Evolutionary conservation across 1,284 basidiomycete genomes (phyloP), one percentile per base, ranked within the genome.

Genomic region (Tilletiaria anomala): DNA sequence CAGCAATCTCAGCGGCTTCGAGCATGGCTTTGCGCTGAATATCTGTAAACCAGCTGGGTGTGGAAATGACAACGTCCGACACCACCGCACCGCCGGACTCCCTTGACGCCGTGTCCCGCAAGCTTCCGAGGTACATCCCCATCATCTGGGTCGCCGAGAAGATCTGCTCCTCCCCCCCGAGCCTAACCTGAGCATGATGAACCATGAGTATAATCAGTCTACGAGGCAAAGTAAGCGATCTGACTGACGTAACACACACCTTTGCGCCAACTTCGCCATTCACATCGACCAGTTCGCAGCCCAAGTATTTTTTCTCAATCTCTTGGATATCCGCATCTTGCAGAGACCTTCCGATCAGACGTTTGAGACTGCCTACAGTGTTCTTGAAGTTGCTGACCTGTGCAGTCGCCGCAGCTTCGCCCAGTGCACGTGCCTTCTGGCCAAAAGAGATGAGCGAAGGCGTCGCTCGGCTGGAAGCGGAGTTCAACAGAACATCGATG

Each of bases 371-470:
- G 35, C 62, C 62, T 24, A 65, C 51, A 32, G 62, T 65, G 54
- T 65, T 65, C 41, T 65, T 65, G 43, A 64, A 65, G 55, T 65
- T 65, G 45, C 58, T 60, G 14, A 61, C 64, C 49, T 65, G 61
- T 34, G 56, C 56, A 22, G 61, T 65, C 34, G 61, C 61, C 40
- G 62, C 62, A 14, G 52, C 48, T 50, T 65, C 62, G 37, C 62
- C 62, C 31, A 65, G 48, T n/a, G 59, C 58, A 48, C 62, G 53
- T 35, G 55, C 51, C 56, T 65, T 65, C 24, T 54, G 53, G 20
- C 61, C 59, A 32, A 65, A 65, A 12, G 62, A 65, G 53, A 65
- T 56, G 34, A 65, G 56, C 15, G 62, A 64, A n/a, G n/a, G n/a
- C n/a, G n/a, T n/a, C n/a, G n/a, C n/a, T n/a, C n/a, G n/a, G n/a